phyloP scores from a whole-genome alignment of 2,329 filamentous ascomycete species.

The Sporothrix pallida region DNA sequence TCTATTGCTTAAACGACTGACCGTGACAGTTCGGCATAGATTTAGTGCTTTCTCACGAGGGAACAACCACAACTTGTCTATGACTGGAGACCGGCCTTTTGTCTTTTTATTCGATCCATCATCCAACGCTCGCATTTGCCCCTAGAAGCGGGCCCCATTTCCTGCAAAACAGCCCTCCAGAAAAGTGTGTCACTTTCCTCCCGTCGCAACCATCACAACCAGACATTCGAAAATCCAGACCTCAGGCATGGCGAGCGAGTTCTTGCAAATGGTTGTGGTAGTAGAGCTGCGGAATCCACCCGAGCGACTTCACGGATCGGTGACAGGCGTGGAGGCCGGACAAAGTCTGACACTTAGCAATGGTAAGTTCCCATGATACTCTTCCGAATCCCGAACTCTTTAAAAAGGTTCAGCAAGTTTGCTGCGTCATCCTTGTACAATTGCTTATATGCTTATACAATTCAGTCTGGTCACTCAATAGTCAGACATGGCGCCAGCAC shows the following conservation, averaged over 20 bases:
- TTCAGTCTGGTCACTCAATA: conserved; percentile 50
- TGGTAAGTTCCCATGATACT: conserved; percentile 55
- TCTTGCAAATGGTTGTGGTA: conserved; percentile 77
- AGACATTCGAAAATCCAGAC: neutral
- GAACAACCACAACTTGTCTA: neutral
- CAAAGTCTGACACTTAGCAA: conserved; percentile 73
- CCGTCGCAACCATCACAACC: neutral
- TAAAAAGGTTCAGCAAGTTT: too few relatives aligned
- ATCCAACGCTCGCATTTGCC: too few relatives aligned
- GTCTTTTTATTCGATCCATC: neutral
- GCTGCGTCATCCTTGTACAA: too few relatives aligned
- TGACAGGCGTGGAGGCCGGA: conserved; percentile 70
- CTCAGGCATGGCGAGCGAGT: conserved; percentile 66
- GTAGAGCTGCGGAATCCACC: conserved; percentile 64
- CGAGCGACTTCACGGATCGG: conserved; percentile 70
- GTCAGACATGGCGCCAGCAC: conserved; percentile 49
- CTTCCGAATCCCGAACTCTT: neutral
- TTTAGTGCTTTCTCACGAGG: neutral
- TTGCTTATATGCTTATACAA: conserved; percentile 3
- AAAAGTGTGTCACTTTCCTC: neutral
- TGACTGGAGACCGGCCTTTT: neutral
- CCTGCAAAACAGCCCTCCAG: neutral
- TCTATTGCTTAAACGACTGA: neutral
- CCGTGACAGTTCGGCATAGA: neutral
- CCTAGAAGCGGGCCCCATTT: neutral